Conservation (phyloP, 805 yeast species). For the Sugiyamaella boreocaroliniensis region DNA sequence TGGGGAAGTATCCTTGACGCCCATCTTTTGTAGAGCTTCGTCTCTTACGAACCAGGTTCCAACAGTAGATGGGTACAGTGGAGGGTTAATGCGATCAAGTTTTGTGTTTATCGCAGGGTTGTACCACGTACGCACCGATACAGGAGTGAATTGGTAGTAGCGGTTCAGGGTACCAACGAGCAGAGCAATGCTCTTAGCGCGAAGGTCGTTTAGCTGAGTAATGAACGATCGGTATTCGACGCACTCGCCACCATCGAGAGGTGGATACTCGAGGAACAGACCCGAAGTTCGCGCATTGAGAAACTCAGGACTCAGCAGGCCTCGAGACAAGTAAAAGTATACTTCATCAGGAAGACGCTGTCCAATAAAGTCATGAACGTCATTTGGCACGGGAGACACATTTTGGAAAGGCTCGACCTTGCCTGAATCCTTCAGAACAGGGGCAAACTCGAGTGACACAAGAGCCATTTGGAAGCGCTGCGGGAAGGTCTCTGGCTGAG, state of each 20-base stretch:
- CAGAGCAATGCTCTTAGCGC: slow-evolving; percentile 58
- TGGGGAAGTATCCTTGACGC: background rate
- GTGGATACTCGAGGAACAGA: slow-evolving; percentile 52
- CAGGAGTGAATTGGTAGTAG: slow-evolving; percentile 71
- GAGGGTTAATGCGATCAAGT: slow-evolving; percentile 26
- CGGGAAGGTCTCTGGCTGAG: slow-evolving; percentile 26
- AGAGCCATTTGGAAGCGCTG: slow-evolving; percentile 60
- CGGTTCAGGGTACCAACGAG: slow-evolving; percentile 70
- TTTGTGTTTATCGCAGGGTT: slow-evolving; percentile 35
- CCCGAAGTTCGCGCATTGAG: slow-evolving; percentile 65
- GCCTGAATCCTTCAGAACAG: slow-evolving; percentile 66
- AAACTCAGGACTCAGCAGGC: slow-evolving; percentile 57
- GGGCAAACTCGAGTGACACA: slow-evolving; percentile 62
- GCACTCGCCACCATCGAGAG: slow-evolving; percentile 56
- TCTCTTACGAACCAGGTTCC: slow-evolving; percentile 12
- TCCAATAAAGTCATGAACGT: slow-evolving; percentile 74
- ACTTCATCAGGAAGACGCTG: slow-evolving; percentile 82
- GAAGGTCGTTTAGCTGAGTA: slow-evolving; percentile 35
- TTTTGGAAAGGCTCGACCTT: slow-evolving; percentile 50
- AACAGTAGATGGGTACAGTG: slow-evolving; percentile 9
- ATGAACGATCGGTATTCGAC: slow-evolving; percentile 50
- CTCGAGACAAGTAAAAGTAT: slow-evolving; percentile 73
- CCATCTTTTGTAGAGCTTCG: background rate
- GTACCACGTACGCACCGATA: slow-evolving; percentile 52
- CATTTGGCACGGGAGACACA: slow-evolving; percentile 60